Evolutionary conservation across 768 basidiomycete genomes (phyloP), one percentile per base, ranked within the genome.

Genomic region (Kwoniella dejecticola): DNA sequence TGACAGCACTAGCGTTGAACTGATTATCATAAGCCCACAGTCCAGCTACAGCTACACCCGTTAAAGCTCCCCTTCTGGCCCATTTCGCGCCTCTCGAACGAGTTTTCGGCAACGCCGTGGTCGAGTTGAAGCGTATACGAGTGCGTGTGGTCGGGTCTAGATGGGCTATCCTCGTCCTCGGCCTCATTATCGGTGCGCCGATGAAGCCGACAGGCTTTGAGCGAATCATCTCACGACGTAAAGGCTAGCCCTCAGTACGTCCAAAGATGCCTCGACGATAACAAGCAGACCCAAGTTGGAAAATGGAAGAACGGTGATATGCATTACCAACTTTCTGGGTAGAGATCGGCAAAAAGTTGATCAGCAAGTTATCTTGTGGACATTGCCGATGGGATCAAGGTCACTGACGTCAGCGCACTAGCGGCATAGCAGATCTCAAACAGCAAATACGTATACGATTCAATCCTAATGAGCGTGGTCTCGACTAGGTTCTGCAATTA

Each of bases 1-100:
- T 75, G 6, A 86, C 79, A 1, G 87, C 83, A 27, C 85, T 84
- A 0, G 85, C 86, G 78, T 87, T 86, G 71, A 81, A 85, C 12
- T 79, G 66, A 55, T 72, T 81, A 70, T 88, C 86, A n/a, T 81
- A 69, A 2, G 69, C 72, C 66, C 82, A 86, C 1, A 82, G 44
- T 0, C 79, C 68, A 1, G 82, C 83, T 3, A 83, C 63, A 13
- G 83, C 81, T 1, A 81, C 64, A 10, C 75, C 68, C 23, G 71
- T 36, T 3, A 76, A 46, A 0, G 21, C 68, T 6, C 47, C 45
- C 41, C 71, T 56, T 36, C 58, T 41, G 1, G 53, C 53, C 71
- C 71, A 76, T 60, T 62, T 63, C 1, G 40, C 27, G 11, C 40
- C 17, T 27, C 60, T 49, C 48, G 68, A 63, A 63, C 60, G 55